Evolutionary conservation across 495 filamentous ascomycete genomes (phyloP).

Genomic region (Parathielavia hyrcaniae): DNA sequence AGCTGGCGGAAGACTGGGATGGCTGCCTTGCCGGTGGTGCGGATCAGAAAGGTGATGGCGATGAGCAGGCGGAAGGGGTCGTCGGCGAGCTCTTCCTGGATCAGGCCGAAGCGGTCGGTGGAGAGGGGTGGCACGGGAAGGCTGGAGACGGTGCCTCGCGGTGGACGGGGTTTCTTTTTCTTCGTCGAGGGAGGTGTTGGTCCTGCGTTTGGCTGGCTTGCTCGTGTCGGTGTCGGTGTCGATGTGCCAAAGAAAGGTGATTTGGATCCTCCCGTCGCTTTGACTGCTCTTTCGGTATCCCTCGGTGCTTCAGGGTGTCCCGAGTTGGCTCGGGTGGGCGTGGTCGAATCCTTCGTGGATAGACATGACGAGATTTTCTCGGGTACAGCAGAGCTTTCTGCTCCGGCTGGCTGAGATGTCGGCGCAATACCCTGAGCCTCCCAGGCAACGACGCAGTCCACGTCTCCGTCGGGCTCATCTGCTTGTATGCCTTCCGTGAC

Average conservation of each 20-base stretch:
- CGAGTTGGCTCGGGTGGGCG: background rate
- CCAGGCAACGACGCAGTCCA: background rate
- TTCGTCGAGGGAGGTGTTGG: constrained; percentile 13
- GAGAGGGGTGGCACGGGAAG: constrained; percentile 67
- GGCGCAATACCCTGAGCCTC: background rate
- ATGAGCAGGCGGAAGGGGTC: constrained; percentile 68
- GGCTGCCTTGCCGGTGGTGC: constrained; percentile 66
- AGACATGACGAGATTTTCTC: background rate
- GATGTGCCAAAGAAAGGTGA: constrained; percentile 41
- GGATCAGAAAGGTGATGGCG: constrained; percentile 75
- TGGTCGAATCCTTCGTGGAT: background rate
- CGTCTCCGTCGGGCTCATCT: background rate
- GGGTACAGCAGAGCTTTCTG: background rate
- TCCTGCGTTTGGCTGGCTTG: background rate
- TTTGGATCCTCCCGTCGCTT: constrained; percentile 21
- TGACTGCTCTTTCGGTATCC: constrained; percentile 11
- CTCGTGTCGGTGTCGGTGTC: constrained; percentile 8
- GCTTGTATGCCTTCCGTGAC: background rate
- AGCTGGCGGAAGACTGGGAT: constrained; percentile 69
- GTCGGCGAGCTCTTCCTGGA: constrained; percentile 71
- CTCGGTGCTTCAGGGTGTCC: background rate
- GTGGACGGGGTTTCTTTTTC: constrained; percentile 27
- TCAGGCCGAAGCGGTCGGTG: constrained; percentile 60
- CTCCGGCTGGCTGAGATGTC: background rate
- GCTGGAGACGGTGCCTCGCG: constrained; percentile 51